Evolutionary conservation across 768 basidiomycete species (phyloP).

Genomic region (Rhizopogon vesiculosus): DNA sequence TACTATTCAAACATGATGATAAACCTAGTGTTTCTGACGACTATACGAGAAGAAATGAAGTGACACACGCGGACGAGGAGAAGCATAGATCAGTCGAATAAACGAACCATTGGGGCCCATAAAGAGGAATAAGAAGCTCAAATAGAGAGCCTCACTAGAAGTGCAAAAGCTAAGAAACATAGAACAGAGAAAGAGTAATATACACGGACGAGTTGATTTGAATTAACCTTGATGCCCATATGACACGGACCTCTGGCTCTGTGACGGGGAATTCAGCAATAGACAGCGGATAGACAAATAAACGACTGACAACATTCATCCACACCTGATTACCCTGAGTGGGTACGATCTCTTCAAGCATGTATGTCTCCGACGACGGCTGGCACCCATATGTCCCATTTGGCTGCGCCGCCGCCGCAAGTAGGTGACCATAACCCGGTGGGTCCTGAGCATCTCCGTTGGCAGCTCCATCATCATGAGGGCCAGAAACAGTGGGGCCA

Average conservation of each 20-base stretch:
- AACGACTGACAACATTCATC: conserved; percentile 41
- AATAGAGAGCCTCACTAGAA: conserved; percentile 12
- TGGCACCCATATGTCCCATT: conserved; percentile 52
- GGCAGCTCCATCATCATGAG: conserved; percentile 12
- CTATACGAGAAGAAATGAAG: neutral
- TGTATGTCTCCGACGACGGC: conserved; percentile 56
- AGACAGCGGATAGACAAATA: neutral
- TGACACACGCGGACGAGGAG: neutral
- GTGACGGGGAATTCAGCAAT: neutral
- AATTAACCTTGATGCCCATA: neutral
- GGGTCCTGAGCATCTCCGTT: conserved; percentile 14
- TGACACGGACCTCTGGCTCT: neutral
- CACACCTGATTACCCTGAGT: conserved; percentile 31
- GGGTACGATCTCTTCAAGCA: conserved; percentile 63
- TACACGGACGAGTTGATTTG: conserved; percentile 6
- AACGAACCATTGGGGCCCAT: conserved; percentile 14
- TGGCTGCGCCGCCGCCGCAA: conserved; percentile 57
- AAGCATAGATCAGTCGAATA: conserved; percentile 1
- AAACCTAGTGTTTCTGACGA: neutral
- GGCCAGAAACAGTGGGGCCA: conserved; percentile 8
- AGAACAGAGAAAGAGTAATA: neutral
- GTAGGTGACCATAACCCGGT: conserved; percentile 47
- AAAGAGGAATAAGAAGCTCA: conserved; percentile 30
- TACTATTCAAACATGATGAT: neutral
- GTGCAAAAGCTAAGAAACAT: neutral